These are phyloP conservation scores for Ascochyta koolunga DNA, from an alignment of 2,329 filamentous ascomycete genomes.

Conservation along the genomic window DNA sequence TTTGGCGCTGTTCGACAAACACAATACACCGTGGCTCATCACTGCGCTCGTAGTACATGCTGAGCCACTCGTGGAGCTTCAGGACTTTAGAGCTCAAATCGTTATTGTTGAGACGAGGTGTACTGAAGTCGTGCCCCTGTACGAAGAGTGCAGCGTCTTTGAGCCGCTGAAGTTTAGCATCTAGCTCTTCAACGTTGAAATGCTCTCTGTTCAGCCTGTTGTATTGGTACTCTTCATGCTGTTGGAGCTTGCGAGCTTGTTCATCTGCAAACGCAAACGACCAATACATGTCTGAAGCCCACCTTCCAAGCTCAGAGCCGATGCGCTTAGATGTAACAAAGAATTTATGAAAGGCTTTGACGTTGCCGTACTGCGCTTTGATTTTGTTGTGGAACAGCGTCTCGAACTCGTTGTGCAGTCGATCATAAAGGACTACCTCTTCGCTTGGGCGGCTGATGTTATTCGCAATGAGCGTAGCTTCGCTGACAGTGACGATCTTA, in stretches of 20 bases:
- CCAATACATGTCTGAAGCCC: constrained; percentile 88
- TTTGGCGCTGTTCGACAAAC: constrained; percentile 81
- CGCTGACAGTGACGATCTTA: constrained; percentile 78
- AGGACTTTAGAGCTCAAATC: constrained; percentile 76
- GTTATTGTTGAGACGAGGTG: constrained; percentile 44
- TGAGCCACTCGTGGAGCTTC: constrained; percentile 65
- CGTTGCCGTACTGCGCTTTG: constrained; percentile 57
- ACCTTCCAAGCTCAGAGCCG: constrained; percentile 73
- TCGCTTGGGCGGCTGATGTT: constrained; percentile 66
- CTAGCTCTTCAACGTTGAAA: constrained; percentile 49
- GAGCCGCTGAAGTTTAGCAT: constrained; percentile 63
- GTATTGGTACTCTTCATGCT: constrained; percentile 55
- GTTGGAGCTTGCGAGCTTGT: constrained; percentile 66
- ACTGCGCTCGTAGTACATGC: constrained; percentile 64
- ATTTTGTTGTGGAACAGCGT: constrained; percentile 71
- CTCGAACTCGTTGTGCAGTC: constrained; percentile 58
- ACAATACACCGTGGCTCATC: constrained; percentile 77
- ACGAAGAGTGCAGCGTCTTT: constrained; percentile 64
- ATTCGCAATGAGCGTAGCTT: constrained; percentile 64
- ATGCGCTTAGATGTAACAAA: constrained; percentile 66
- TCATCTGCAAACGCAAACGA: constrained; percentile 69
- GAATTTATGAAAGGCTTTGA: constrained; percentile 60
- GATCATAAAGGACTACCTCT: constrained; percentile 63
- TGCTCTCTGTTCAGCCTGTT: constrained; percentile 33
- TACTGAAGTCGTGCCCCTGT: constrained; percentile 56